These are phyloP conservation scores for Vicia sativa DNA, from an alignment of 306 rosid species.

Conservation along the genomic window DNA sequence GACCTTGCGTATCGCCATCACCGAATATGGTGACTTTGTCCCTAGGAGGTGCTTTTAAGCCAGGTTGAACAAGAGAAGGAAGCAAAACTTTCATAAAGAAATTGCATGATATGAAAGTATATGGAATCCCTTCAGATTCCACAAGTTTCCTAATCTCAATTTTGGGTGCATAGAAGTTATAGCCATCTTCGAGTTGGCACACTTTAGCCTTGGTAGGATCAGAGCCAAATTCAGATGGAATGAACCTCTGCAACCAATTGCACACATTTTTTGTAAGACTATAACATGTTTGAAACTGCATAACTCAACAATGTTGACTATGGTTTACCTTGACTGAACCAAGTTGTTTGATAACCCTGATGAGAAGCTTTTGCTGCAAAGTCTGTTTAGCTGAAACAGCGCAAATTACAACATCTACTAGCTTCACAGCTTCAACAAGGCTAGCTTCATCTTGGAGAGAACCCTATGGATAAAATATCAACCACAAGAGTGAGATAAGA, in stretches of 20 bases:
- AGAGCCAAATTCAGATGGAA: conserved; percentile 80
- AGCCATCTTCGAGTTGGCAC: conserved; percentile 46
- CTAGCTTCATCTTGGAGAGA: conserved; percentile 73
- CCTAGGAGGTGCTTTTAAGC: conserved; percentile 65
- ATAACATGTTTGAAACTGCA: not conserved
- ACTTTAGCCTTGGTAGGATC: conserved; percentile 67
- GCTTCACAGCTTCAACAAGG: conserved; percentile 61
- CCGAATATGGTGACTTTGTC: conserved; percentile 75
- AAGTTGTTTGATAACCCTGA: conserved; percentile 60
- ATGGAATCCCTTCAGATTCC: conserved; percentile 70
- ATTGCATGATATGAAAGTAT: conserved; percentile 70
- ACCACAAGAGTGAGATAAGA: conserved; percentile 10
- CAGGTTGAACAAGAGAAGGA: conserved; percentile 80
- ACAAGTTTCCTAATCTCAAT: conserved; percentile 62
- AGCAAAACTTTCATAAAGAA: conserved; percentile 61
- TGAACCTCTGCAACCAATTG: conserved; percentile 57
- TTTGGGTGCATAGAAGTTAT: conserved; percentile 64
- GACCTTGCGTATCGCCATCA: conserved; percentile 72
- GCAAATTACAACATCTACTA: conserved; percentile 81
- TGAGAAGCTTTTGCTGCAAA: conserved; percentile 64
- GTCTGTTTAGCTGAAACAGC: conserved; percentile 63
- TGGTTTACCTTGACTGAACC: conserved; percentile 59
- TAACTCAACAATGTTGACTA: conserved; percentile 1
- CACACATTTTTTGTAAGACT: conserved; percentile 6
- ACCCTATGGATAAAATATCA: conserved; percentile 45